Conservation (phyloP, 495 filamentous ascomycete genomes). For the Clohesyomyces aquaticus region DNA sequence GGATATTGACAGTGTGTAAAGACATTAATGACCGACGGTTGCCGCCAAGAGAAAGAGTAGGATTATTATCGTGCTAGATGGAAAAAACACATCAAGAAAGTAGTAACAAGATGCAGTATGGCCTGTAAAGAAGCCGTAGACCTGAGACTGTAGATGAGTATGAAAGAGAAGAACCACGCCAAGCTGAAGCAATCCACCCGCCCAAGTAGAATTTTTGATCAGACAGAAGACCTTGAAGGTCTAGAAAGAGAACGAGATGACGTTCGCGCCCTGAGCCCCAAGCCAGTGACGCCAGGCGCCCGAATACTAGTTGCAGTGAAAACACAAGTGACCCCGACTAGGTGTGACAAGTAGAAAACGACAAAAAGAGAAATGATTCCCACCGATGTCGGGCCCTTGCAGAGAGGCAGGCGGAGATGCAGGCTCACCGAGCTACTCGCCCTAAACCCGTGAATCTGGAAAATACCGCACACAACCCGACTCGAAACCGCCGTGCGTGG, state of each 20-base stretch:
- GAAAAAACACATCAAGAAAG: constrained; percentile 17
- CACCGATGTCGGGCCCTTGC: background rate
- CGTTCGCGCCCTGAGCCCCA: background rate
- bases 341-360: constrained; percentile 1
- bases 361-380: background rate
- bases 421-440: too few species aligned
- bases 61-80: constrained; percentile 11
- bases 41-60: background rate
- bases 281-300: background rate
- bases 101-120: constrained; percentile 9
- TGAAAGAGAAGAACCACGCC: background rate
- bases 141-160: background rate
- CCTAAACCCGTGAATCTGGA: too few species aligned
- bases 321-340: constrained; percentile 1
- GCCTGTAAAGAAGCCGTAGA: constrained; percentile 12
- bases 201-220: constrained; percentile 1
- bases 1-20: too few species aligned
- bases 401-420: too few species aligned
- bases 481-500: too few species aligned
- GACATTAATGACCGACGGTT: constrained; percentile 10
- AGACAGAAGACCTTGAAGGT: constrained; percentile 9
- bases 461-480: background rate
- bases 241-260: background rate
- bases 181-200: background rate
- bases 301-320: background rate